Evolutionary conservation across 1,139 yeast genomes (phyloP), one percentile per base, ranked within the genome.

Genomic region (Diutina pseudorugosa): DNA sequence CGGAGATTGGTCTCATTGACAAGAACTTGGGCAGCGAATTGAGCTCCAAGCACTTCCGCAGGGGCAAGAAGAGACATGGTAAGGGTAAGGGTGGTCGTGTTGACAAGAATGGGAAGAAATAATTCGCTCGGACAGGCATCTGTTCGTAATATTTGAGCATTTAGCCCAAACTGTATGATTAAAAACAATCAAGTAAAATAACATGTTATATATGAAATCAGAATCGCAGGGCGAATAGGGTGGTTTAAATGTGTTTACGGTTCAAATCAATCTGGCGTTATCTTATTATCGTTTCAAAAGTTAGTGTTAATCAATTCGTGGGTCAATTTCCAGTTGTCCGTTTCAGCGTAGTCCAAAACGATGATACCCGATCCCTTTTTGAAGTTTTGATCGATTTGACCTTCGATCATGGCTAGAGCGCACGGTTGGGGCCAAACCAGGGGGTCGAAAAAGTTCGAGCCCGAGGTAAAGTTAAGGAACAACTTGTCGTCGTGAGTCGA

Each of bases 381-480:
- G 60, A 83, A 76, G n/a, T 75, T 72, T 49, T 73, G 71, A 54
- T 84, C 68, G n/a, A 74, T 70, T 47, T 75, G 71, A 51, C 69
- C 62, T 23, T 68, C 62, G 14, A 45, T 45, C 69, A 82, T 70
- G 36, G 80, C 81, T 54, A 73, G 67, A 40, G 90, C 80, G 55
- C 85, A 79, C 58, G 77, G 75, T 56, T 77, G 74, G 1, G 94
- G 94, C 95, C 94, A 86, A 64, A 89, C 84, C 53, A 71, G 76
- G 52, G 76, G 80, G 66, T 83, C 81, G 65, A 82, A 83, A 65
- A 85, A 83, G 66, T 83, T 84, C 49, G 91, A 76, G 27, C 86
- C 94, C 1, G 90, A 79, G 55, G 89, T 81, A 64, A 83, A 86
- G 68, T 85, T 86, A 58, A 86, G 66, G 61, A 80, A 85, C 58